Evolutionary conservation across 176 grass and related monocot species (phyloP), one percentile per base, ranked within the genome.

Genomic region (Otatea glauca): DNA sequence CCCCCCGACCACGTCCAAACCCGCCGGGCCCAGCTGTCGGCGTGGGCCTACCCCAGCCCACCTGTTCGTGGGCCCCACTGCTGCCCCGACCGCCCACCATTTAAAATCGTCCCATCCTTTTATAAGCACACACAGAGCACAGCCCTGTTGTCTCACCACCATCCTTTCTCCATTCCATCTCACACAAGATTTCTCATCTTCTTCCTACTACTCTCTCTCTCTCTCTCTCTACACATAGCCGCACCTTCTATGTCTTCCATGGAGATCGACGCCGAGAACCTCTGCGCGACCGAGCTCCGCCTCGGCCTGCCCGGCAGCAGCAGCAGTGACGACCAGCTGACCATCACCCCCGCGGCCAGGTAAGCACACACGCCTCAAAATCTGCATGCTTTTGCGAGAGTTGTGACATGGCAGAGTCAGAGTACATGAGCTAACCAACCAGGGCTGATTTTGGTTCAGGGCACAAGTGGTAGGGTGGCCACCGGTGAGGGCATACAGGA

Each of bases 391-490:
- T 13, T 25, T 25, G 59, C 25, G 23, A 13, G 23, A 61, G 13
- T 13, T 11, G 11, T 61, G 17, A 10, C 25, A 41, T 18, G 45
- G 1, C 13, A 23, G 38, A 70, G 67, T 12, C 37, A n/a, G 24
- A 63, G 25, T 7, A 12, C 45, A 35, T 3, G 6, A 34, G 43
- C 10, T 61, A 7, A 10, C 64, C 76, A 6, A 91, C 85, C 78
- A 16, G 2, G 27, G 17, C 34, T 17, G 7, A 24, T 16, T 59
- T n/a, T 77, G 5, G 4, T 20, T 20, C 86, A 97, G 94, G 64
- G 86, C 86, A 6, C 95, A 84, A 84, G 90, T 97, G 20, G 92
- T 97, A 0, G 95, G 95, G 15, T 97, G 95, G 95, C 95, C 95
- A 6, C 95, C 95, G 3, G 74, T 97, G 79, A 92, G 88, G 69